Percentiles rank a stretch among this genome's conserved stretches.
Evolutionary conservation across 371 early-diverging fungal genomes (phyloP).

Genomic region (Syncephalis fuscata): DNA sequence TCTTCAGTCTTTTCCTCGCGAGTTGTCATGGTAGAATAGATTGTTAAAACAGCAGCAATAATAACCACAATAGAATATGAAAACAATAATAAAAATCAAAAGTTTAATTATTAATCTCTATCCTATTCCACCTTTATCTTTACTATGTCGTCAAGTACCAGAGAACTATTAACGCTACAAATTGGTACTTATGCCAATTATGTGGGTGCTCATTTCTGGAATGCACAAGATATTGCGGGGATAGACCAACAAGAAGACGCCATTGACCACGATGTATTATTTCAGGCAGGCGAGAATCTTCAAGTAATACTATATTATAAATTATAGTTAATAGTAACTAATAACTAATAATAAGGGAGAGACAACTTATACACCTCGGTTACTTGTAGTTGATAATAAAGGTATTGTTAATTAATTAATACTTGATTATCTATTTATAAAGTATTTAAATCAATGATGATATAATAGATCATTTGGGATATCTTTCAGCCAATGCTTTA

Average conservation of each 20-base stretch:
- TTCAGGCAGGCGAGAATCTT: slow-evolving; percentile 22
- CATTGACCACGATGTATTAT: slow-evolving; percentile 25
- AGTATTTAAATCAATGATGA: too few species aligned
- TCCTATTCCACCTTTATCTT: too few species aligned
- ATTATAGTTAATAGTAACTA: neutral
- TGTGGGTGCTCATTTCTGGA: slow-evolving; percentile 88
- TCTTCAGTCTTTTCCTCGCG: too few species aligned
- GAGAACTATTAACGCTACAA: slow-evolving; percentile 75
- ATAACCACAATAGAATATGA: too few species aligned
- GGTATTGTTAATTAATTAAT: neutral
- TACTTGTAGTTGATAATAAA: neutral
- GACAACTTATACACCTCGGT: neutral
- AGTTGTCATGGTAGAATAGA: too few species aligned
- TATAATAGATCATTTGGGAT: too few species aligned
- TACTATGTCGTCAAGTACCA: too few species aligned
- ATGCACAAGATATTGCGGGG: slow-evolving; percentile 43
- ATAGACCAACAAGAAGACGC: slow-evolving; percentile 6
- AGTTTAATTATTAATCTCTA: too few species aligned
- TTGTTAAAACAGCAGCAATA: too few species aligned
- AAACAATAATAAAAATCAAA: too few species aligned
- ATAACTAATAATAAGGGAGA: neutral
- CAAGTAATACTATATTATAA: slow-evolving; percentile 10
- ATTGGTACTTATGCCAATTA: slow-evolving; percentile 70
- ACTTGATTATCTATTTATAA: too few species aligned
- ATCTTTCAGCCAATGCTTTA: too few species aligned